Conservation (phyloP, 352 stramenopile genomes). For the Pythium periplocum region DNA sequence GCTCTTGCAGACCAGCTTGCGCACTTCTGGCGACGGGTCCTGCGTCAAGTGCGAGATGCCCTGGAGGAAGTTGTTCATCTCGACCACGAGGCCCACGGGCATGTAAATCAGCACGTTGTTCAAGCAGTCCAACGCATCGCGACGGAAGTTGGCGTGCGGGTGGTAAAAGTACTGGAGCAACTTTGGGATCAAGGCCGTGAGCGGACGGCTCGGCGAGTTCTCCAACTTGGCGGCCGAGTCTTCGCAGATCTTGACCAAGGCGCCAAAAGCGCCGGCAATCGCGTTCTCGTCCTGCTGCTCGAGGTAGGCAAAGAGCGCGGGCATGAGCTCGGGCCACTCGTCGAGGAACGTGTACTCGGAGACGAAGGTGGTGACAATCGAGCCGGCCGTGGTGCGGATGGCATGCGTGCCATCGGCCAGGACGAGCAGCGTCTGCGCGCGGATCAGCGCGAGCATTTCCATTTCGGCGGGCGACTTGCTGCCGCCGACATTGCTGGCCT, state of each 20-base stretch:
- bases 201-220: conserved; percentile 79
- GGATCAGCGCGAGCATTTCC: conserved; percentile 79
- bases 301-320: conserved; percentile 50
- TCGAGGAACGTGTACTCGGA: conserved; percentile 85
- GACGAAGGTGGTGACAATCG: conserved; percentile 83
- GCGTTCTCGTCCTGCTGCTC: conserved; percentile 58
- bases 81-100: conserved; percentile 81
- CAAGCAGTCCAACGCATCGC: conserved; percentile 83
- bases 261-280: conserved; percentile 79
- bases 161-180: conserved; percentile 88
- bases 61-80: conserved; percentile 89
- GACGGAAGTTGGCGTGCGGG: conserved; percentile 66
- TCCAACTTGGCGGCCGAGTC: conserved; percentile 87
- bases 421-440: conserved; percentile 65
- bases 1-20: conserved; percentile 87
- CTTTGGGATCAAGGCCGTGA: conserved; percentile 86
- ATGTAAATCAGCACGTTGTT: conserved; percentile 90
- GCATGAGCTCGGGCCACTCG: conserved; percentile 87
- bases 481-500: conserved; percentile 55
- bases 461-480: conserved; percentile 45
- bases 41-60: conserved; percentile 86
- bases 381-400: conserved; percentile 78
- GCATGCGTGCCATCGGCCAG: conserved; percentile 49
- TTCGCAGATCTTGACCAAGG: conserved; percentile 87
- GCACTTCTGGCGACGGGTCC: conserved; percentile 75